Evolutionary conservation across 768 basidiomycete species (phyloP).

Genomic region (Mrakia hoshinonis): DNA sequence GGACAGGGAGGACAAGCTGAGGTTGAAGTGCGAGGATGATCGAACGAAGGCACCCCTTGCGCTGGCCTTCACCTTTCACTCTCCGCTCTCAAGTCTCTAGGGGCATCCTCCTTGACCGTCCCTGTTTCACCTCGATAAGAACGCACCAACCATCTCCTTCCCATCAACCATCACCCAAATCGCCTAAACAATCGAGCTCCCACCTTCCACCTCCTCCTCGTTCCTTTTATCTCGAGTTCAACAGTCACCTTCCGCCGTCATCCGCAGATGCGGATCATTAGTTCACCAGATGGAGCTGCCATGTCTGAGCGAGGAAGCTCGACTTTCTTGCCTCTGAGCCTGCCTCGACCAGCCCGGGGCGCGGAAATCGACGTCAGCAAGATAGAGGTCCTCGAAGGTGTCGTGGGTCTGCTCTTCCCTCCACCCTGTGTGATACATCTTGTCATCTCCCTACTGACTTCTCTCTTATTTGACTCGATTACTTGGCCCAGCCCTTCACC

Average conservation of each 20-base stretch:
- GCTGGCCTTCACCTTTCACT: too few relatives aligned
- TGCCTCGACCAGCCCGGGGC: slow-evolving; percentile 20
- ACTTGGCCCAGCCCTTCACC: slow-evolving; percentile 13
- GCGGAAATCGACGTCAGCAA: slow-evolving; percentile 14
- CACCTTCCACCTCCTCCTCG: too few relatives aligned
- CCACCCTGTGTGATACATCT: too few relatives aligned
- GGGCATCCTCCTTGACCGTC: background rate
- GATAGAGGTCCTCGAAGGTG: slow-evolving; percentile 15
- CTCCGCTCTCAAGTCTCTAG: too few relatives aligned
- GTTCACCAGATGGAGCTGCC: background rate
- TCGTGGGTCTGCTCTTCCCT: slow-evolving; percentile 19
- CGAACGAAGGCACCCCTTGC: too few relatives aligned
- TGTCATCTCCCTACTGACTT: background rate
- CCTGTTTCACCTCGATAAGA: too few relatives aligned
- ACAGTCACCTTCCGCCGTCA: background rate
- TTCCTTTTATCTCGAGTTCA: background rate
- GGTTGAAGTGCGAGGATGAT: too few relatives aligned
- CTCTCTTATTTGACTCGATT: background rate
- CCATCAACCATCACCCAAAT: background rate
- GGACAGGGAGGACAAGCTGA: too few relatives aligned
- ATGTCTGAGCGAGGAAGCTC: background rate
- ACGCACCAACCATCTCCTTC: too few relatives aligned
- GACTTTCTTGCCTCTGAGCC: slow-evolving; percentile 12
- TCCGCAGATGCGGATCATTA: background rate
- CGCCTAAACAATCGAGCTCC: background rate